Base-by-base conservation (phyloP, 1,284 basidiomycete species). In the Ustilago loliicola region DNA sequence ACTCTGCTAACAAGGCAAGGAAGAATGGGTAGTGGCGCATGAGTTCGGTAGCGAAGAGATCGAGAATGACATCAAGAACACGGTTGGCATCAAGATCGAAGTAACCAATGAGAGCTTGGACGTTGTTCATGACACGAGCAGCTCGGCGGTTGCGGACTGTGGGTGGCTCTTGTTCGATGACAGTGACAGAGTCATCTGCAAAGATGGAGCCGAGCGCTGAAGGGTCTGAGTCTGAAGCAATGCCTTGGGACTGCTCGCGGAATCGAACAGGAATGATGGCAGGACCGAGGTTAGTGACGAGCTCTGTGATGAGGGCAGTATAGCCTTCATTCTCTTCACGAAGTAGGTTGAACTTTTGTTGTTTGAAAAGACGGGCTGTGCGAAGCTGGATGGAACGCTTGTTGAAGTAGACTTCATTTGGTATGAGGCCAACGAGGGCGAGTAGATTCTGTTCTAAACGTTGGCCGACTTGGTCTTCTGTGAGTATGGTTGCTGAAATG, bases 251-350 rank as follows among this genome's bases (percentile, higher is more conserved):
- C 25, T 74, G 77, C 17, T 61, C 58, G n/a, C 55, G 88, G 87
- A 23, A 90, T 91, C 77, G 91, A 4, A 74, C 61, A 87, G 86
- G 38, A 89, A 83, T 19, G 90, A 91, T 87, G 13, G 93, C 88
- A 27, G 92, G 91, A 5, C 93, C 93, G 57, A 95, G 88, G 76
- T 91, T 91, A 63, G 91, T 91, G 11, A 94, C 91, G 47, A 98
- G 88, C 83, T 96, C 94, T 10, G 93, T 91, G 34, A 93, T 91
- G 38, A 99, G 90, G 83, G 96, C 95, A 82, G 94, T 94, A 88
- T 95, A 99, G 6, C 97, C 97, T 88, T 99, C 96, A 0, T 94
- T 96, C 80, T 97, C 94, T 88, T 99, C 97, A 47, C 97, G 93
- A 11, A 98, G 90, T 36, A 99, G 90, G 83, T 99, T 99, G 89